A percentile compares a stretch with the other conserved stretches of the same genome.
Evolutionary conservation across 2,329 filamentous ascomycete genomes (phyloP).

Genomic region (Penicillium capsulatum): DNA sequence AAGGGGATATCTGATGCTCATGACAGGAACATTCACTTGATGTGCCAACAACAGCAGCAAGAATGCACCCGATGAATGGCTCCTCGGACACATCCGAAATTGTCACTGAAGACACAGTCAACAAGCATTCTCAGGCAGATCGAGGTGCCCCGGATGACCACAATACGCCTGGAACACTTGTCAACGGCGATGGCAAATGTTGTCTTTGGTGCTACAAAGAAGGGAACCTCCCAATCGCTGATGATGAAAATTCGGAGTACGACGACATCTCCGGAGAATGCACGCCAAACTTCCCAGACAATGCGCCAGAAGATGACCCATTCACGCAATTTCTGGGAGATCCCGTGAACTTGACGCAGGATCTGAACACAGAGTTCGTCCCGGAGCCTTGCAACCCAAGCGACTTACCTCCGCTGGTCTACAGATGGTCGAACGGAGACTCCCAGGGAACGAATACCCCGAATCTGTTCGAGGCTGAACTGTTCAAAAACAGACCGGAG

Average conservation of each 20-base stretch:
- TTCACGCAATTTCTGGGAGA: background rate
- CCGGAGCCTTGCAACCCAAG: background rate
- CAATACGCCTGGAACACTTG: background rate
- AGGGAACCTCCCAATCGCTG: background rate
- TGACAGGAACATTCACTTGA: too few species aligned
- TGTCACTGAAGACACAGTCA: too few species aligned
- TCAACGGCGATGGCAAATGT: constrained; percentile 12
- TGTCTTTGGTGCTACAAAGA: constrained; percentile 25
- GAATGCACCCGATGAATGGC: too few species aligned
- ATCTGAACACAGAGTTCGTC: too few species aligned
- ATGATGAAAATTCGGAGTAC: too few species aligned
- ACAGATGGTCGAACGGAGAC: constrained; percentile 31
- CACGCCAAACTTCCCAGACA: background rate
- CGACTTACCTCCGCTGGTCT: constrained; percentile 29
- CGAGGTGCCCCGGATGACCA: too few species aligned
- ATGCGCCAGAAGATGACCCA: background rate
- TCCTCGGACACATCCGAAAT: too few species aligned
- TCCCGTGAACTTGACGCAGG: background rate
- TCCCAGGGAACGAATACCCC: constrained; percentile 31
- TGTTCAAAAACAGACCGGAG: constrained; percentile 17
- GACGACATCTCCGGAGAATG: too few species aligned
- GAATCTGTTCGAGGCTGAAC: constrained; percentile 22
- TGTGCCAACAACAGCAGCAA: too few species aligned
- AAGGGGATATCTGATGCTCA: too few species aligned
- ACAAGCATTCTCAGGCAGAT: too few species aligned